phyloP scores from a whole-genome alignment of 2,329 filamentous ascomycete species.

The Cordyceps farinosa region DNA sequence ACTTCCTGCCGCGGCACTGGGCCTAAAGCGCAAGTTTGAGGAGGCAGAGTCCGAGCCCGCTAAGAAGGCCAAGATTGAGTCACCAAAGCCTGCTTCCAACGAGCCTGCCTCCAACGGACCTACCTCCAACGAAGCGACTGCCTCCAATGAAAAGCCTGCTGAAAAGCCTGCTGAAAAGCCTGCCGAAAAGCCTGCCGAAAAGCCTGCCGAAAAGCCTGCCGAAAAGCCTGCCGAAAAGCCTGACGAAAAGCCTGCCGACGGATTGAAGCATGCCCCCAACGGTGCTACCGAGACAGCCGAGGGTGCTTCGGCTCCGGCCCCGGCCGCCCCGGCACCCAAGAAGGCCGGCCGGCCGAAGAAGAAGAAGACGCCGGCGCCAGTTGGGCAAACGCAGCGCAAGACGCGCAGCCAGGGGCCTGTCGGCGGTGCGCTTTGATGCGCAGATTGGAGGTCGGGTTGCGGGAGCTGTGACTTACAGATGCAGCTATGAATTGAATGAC shows the following conservation, averaged over 20 bases:
- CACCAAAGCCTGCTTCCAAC: conserved; percentile 17
- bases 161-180: too few relatives aligned
- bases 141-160: too few relatives aligned
- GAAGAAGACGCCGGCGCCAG: conserved; percentile 32
- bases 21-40: conserved; percentile 41
- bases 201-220: too few relatives aligned
- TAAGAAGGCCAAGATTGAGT: conserved; percentile 26
- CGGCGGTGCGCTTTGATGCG: conserved; percentile 20
- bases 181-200: too few relatives aligned
- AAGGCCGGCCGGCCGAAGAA: conserved; percentile 33
- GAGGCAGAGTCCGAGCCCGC: conserved; percentile 21
- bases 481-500: conserved; percentile 1
- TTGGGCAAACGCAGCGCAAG: conserved; percentile 39
- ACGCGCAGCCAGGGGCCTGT: conserved; percentile 42
- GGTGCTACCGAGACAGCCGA: conserved; percentile 16
- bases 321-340: conserved; percentile 17
- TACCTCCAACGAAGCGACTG: too few relatives aligned
- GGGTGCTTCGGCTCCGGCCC: neutral
- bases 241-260: too few relatives aligned
- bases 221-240: too few relatives aligned
- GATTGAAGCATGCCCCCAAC: conserved; percentile 20
- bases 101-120: too few relatives aligned
- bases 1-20: conserved; percentile 17
- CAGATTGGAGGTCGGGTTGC: neutral
- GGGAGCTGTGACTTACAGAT: neutral